Evolutionary conservation across 805 yeast species (phyloP).

Genomic region (Starmerella potacharoeniae): DNA sequence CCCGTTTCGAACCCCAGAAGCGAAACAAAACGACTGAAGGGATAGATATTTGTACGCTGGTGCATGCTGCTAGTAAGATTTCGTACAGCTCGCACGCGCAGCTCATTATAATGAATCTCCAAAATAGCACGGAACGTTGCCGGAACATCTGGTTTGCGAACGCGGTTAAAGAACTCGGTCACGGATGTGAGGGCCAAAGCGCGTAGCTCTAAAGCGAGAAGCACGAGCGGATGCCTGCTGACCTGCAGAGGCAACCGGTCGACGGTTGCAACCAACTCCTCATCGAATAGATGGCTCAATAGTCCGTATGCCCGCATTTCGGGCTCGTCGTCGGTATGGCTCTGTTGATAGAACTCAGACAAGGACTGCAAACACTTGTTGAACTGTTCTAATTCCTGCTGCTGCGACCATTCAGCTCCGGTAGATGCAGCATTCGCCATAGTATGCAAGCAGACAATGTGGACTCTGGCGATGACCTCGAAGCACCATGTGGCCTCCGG

Average conservation of each 20-base stretch:
- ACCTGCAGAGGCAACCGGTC: conserved; percentile 55
- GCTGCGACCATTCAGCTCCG: conserved; percentile 68
- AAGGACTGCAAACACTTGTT: conserved; percentile 83
- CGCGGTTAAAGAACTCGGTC: conserved; percentile 47
- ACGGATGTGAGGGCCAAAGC: conserved; percentile 42
- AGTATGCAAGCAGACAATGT: conserved; percentile 64
- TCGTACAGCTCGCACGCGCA: conserved; percentile 60
- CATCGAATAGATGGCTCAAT: conserved; percentile 67
- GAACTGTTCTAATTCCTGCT: conserved; percentile 90
- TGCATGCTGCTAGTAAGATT: conserved; percentile 58
- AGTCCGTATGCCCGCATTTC: conserved; percentile 86
- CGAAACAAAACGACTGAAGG: conserved; percentile 36
- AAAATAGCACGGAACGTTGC: conserved; percentile 59
- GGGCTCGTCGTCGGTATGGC: conserved; percentile 73
- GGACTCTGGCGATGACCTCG: conserved; percentile 83
- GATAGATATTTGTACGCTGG: conserved; percentile 47
- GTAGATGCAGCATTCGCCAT: conserved; percentile 45
- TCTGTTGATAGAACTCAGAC: conserved; percentile 63
- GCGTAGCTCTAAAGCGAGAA: conserved; percentile 60
- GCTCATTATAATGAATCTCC: conserved; percentile 60
- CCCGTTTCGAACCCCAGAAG: conserved; percentile 58
- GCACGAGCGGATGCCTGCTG: conserved; percentile 45
- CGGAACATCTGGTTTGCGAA: conserved; percentile 44
- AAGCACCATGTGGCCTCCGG: conserved; percentile 89
- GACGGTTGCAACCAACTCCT: conserved; percentile 67